Conservation (phyloP, 352 stramenopile species). For the Phytopythium aichiense region DNA sequence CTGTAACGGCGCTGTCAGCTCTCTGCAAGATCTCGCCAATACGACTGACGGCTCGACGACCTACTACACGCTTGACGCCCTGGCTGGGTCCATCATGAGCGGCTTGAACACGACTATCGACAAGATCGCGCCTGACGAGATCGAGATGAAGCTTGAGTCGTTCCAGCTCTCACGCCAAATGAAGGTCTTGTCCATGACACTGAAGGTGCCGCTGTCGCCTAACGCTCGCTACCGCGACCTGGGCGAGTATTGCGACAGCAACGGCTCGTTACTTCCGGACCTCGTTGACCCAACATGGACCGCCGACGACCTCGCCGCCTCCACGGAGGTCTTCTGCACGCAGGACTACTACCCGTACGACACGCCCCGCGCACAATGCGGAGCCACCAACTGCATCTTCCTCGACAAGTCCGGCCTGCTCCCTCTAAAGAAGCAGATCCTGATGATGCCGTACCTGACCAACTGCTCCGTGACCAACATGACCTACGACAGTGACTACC, state of each 20-base stretch:
- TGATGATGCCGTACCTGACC: conserved; percentile 33
- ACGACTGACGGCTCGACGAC: conserved; percentile 16
- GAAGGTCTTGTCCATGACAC: conserved; percentile 30
- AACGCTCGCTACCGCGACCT: conserved; percentile 25
- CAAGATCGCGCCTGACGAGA: conserved; percentile 17
- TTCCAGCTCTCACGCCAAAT: conserved; percentile 29
- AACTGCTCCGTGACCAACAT: conserved; percentile 31
- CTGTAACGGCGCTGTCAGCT: conserved; percentile 31
- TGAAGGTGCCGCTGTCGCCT: conserved; percentile 25
- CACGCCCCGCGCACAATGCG: conserved; percentile 20
- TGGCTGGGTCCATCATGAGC: conserved; percentile 16
- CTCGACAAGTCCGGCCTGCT: conserved; percentile 26
- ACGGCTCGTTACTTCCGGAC: conserved; percentile 9
- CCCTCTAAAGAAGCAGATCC: conserved; percentile 31
- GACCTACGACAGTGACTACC: conserved; percentile 28
- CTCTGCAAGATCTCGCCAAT: conserved; percentile 23
- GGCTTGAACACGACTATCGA: conserved; percentile 24
- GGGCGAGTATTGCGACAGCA: conserved; percentile 17
- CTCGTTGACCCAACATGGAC: not conserved
- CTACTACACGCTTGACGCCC: conserved; percentile 16
- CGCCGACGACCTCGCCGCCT: not conserved
- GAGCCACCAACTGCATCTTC: conserved; percentile 34
- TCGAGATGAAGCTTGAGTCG: conserved; percentile 21
- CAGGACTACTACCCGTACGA: conserved; percentile 21
- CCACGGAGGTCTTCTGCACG: conserved; percentile 11